Evolutionary conservation across 768 basidiomycete species (phyloP), one percentile per base, ranked within the genome.

Genomic region (Lactifluus volemus): DNA sequence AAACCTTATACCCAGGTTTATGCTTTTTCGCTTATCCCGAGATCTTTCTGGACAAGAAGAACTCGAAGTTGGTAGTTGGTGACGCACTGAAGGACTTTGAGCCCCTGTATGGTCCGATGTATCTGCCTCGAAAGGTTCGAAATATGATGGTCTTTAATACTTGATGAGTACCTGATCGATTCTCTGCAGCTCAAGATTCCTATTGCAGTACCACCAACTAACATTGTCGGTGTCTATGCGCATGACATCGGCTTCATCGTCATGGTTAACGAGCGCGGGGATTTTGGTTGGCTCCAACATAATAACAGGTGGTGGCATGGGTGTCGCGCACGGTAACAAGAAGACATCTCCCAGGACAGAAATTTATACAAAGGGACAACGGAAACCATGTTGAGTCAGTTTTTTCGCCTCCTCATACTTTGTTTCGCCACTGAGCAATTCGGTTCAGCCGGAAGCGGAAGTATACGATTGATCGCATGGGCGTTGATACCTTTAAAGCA

Each of bases 211-310:
- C 97, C 97, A 9, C 96, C 97, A 9, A 91, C 86, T 65, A 99
- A 99, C 70, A 94, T 97, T 64, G 89, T 95, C 38, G 97, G 98
- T 69, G 81, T 98, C 49, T 98, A 93, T 74, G 85, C 93, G 39
- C 94, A 94, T 69, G 97, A 99, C 72, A 77, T 98, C 14, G 97
- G 97, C 7, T 97, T 94, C 79, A 98, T 98, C 66, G 96, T 94
- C 41, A 92, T 98, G 67, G 82, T 91, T 30, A 83, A 85, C 65
- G 76, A 82, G 60, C 72, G 84, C 25, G 91, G 92, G 53, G 80
- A 88, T 64, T n/a, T 76, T 99, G 19, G 79, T 80, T 55, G 97
- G 97, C 47, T 99, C 97, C 81, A 97, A 99, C 70, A 94, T 99
- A 54, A 74, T 86, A 15, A 78, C 92, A 48, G 97, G 97, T 59